Conservation (phyloP, 192 early-diverging fungal genomes). For the Podila epigama region DNA sequence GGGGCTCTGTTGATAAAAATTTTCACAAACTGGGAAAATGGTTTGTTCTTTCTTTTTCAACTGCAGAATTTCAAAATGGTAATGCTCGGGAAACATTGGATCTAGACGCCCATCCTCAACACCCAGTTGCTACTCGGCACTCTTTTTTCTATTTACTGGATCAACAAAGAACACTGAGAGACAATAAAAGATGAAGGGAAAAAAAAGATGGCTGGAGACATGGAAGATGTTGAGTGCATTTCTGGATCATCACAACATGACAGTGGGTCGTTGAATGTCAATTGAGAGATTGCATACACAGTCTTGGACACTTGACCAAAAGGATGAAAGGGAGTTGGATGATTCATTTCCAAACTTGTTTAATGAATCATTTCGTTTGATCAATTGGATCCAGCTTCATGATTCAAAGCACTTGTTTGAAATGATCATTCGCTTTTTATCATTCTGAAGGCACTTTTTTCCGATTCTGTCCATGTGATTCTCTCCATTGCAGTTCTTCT, state of each 20-base stretch:
- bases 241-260: not conserved
- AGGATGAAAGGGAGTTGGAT: not conserved
- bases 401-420: too few relatives aligned
- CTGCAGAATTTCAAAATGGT: conserved; percentile 51
- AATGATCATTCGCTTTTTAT: too few relatives aligned
- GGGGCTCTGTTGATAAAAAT: conserved; percentile 15
- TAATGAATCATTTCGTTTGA: too few relatives aligned
- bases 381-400: too few relatives aligned
- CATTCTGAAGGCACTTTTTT: too few relatives aligned
- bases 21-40: conserved; percentile 1
- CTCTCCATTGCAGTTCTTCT: too few relatives aligned
- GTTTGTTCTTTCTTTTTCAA: conserved; percentile 33
- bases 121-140: not conserved
- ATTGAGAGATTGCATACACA: not conserved
- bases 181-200: not conserved
- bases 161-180: not conserved
- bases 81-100: conserved; percentile 2
- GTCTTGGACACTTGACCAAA: not conserved
- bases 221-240: not conserved
- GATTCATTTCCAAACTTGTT: too few relatives aligned
- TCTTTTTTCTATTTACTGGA: not conserved
- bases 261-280: not conserved
- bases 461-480: too few relatives aligned
- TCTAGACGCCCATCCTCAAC: not conserved
- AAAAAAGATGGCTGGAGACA: not conserved